Conservation (phyloP, 176 grass and related monocot genomes). For the Stipa capillata region DNA sequence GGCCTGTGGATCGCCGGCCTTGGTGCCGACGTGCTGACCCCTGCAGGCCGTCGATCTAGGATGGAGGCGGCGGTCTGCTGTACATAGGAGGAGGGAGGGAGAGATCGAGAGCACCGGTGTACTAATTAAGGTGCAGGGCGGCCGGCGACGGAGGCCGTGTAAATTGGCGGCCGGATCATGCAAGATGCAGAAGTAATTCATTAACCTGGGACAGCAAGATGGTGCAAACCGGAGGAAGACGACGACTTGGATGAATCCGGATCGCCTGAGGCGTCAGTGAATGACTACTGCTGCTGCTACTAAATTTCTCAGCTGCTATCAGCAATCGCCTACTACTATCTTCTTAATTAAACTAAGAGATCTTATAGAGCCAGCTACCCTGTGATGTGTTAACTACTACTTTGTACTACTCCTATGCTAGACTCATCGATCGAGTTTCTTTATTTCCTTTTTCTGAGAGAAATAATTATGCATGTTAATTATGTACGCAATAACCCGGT, state of each 20-base stretch:
- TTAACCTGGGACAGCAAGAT: not conserved
- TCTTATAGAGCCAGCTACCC: not conserved
- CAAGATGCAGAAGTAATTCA: not conserved
- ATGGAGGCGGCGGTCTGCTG: not conserved
- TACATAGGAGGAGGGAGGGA: no score
- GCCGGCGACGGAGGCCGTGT: no score
- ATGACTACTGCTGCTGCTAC: not conserved
- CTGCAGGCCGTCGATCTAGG: not conserved
- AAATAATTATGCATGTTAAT: no score
- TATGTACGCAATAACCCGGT: no score
- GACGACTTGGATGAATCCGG: not conserved
- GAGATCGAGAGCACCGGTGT: no score
- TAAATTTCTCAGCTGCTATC: no score
- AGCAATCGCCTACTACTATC: not conserved
- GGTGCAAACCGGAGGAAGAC: not conserved
- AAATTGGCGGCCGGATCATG: not conserved
- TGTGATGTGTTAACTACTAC: not conserved
- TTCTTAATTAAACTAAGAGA: not conserved
- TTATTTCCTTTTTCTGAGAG: no score
- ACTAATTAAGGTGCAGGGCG: no score
- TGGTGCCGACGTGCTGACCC: constrained; percentile 55
- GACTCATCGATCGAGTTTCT: no score
- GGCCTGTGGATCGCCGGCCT: not conserved
- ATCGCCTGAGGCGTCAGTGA: not conserved
- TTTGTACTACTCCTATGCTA: no score